Base-by-base conservation (phyloP, 2,329 filamentous ascomycete species). In the Botrytis galanthina region DNA sequence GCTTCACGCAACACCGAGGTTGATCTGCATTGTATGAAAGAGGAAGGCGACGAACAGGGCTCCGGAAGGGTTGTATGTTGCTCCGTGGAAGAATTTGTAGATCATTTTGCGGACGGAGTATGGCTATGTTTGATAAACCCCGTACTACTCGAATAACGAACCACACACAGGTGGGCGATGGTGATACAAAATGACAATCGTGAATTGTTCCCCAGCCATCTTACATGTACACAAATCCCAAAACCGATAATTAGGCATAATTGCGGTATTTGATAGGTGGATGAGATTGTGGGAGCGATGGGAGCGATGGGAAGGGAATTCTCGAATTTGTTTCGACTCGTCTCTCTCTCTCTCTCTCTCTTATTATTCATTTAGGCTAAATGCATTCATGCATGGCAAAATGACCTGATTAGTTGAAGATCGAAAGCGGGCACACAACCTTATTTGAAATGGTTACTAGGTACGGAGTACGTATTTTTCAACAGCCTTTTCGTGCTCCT, bases 21-120 rank as follows among this genome's bases (percentile, higher is more conserved):
- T 54, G 64, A 54, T 35, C 46, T 54, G 64, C 29, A 68, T 22
- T 42, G 66, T 26, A 20, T 57, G 18, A 42, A 57, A 35, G 26
- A 68, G 48, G 62, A 66, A 66, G 29, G 42, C 44, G 29, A 26
- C 9, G 63, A 64, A n/a, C 61, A 64, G 16, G 63, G 44, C 46
- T 48, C 42, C 10, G 42, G 63, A 48, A 48, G 42, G 5, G 29
- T 46, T 48, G 29, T 8, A 48, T 4, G 9, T 35, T 48, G 26
- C 48, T 66, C 62, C 62, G 62, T 35, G 44, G 12, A 54, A 48
- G 61, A 64, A 32, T 35, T 37, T 35, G 57, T 64, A 42, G 60
- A 42, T 62, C 37, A n/a, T 26, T 61, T 3, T 57, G 51, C 12
- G 51, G 29, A 18, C n/a, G 51, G 48, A 54, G 48, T 16, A 54